A percentile compares a stretch with the other conserved stretches of the same genome.
Conservation (phyloP, 306 rosid genomes). For the Medicago lupulina region DNA sequence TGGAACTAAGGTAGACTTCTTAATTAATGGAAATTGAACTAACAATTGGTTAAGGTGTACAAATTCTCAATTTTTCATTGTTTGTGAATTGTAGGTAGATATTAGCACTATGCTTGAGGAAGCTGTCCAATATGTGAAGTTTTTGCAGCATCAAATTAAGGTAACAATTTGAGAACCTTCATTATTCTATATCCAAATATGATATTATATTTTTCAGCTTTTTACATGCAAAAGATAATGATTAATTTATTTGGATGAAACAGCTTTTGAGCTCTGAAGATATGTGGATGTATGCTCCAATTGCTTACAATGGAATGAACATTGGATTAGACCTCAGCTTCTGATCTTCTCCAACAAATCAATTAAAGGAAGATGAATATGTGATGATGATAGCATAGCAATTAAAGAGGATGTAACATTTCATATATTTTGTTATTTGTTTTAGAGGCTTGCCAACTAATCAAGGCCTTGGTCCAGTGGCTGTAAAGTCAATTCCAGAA, state of each 20-base stretch:
- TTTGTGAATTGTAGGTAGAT: constrained; percentile 64
- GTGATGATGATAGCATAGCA: constrained; percentile 19
- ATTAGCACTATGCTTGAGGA: constrained; percentile 95
- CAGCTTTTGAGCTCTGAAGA: constrained; percentile 90
- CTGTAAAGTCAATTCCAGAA: not conserved
- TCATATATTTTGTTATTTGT: not conserved
- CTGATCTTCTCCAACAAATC: not conserved
- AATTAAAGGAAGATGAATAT: constrained; percentile 38
- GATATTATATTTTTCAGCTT: not conserved
- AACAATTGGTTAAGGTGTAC: not conserved
- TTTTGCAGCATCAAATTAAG: constrained; percentile 88
- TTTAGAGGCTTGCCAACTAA: constrained; percentile 3
- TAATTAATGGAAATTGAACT: constrained; percentile 4
- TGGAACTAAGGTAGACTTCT: constrained; percentile 76
- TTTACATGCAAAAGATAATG: not conserved
- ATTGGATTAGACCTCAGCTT: constrained; percentile 59
- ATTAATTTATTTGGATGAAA: constrained; percentile 40
- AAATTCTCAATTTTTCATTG: constrained; percentile 4
- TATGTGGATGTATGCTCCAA: constrained; percentile 95
- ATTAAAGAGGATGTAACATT: not conserved
- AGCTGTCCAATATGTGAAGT: constrained; percentile 88
- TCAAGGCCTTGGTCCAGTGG: not conserved
- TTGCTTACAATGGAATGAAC: constrained; percentile 80
- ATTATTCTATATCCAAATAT: not conserved
- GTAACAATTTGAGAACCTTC: constrained; percentile 47